Evolutionary conservation across 176 grass and related monocot species (phyloP), one percentile per base, ranked within the genome.

Genomic region (Urochloa ruziziensis): DNA sequence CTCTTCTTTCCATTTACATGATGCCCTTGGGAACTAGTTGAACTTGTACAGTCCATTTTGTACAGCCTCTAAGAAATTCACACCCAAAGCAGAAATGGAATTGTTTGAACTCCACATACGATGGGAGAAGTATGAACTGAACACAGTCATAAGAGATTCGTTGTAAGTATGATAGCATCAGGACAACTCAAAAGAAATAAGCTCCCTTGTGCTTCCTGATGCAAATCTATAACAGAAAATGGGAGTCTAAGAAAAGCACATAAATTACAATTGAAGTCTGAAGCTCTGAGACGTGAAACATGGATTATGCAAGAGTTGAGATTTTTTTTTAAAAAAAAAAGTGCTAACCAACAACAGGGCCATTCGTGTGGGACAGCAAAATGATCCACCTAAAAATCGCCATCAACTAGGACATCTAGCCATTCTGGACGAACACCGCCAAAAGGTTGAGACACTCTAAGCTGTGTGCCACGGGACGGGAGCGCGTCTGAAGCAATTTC

Each of bases 31-130:
- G 64, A 75, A 33, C 36, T 42, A 47, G 19, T 0, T 79, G 77
- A 84, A 54, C 85, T 1, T 71, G 62, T 75, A 39, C 83, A 87
- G 54, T 94, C 89, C 90, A 98, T 94, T 54, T 23, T 80, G 44
- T 56, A 56, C 18, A n/a, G 28, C 44, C 57, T 63, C 68, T 14
- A 8, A 19, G 7, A 32, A 90, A 18, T 36, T 82, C 79, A 90
- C 72, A 82, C 10, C 0, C 36, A 5, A 0, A 12, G 12, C 16
- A 78, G 4, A 28, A 54, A 43, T 11, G 21, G 28, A 80, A 51
- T 54, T 44, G 78, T 78, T 36, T 28, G 48, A 71, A 37, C 35
- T 25, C 14, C 78, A 65, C 34, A 48, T 58, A 30, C 3, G 23
- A 53, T 1, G 1, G 70, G 32, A 66, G 19, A 64, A 86, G 51